A percentile compares a stretch with the other conserved stretches of the same genome.
Conservation (phyloP, 805 yeast species). For the Kluyveromyces wickerhamii region DNA sequence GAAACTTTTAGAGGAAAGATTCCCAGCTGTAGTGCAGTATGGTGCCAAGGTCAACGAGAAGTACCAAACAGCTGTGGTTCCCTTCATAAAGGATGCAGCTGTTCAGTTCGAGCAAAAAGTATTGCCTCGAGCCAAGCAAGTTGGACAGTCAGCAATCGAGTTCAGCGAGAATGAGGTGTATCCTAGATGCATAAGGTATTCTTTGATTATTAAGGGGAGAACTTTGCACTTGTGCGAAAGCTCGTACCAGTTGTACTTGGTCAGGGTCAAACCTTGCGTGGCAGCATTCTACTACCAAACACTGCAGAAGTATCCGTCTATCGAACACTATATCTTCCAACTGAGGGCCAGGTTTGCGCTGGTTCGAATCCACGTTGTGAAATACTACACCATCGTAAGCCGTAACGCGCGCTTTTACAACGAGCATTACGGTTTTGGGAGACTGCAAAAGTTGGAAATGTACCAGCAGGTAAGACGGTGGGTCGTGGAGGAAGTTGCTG, state of each 20-base stretch:
- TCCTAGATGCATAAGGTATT: neutral
- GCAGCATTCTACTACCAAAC: constrained; percentile 1
- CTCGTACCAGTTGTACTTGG: neutral
- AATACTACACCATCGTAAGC: constrained; percentile 1
- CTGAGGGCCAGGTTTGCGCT: neutral
- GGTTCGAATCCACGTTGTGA: neutral
- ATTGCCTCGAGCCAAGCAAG: neutral
- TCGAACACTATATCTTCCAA: neutral
- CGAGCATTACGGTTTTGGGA: constrained; percentile 2
- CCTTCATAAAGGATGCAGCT: neutral
- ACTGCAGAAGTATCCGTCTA: constrained; percentile 1
- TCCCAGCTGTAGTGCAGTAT: neutral
- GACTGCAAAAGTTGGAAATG: neutral
- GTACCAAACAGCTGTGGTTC: neutral
- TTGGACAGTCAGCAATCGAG: too few relatives aligned
- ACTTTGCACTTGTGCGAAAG: too few relatives aligned
- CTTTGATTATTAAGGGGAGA: neutral
- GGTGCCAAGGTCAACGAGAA: neutral
- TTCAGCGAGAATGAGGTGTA: neutral
- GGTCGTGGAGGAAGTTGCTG: neutral
- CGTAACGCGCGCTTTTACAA: neutral
- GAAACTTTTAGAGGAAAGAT: neutral
- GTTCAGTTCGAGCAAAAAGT: neutral
- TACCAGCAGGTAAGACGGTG: neutral
- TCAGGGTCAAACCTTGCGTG: constrained; percentile 2